Base-by-base conservation (phyloP, 129 eudicot genomes). In the Centrapalus pauciflorus region DNA sequence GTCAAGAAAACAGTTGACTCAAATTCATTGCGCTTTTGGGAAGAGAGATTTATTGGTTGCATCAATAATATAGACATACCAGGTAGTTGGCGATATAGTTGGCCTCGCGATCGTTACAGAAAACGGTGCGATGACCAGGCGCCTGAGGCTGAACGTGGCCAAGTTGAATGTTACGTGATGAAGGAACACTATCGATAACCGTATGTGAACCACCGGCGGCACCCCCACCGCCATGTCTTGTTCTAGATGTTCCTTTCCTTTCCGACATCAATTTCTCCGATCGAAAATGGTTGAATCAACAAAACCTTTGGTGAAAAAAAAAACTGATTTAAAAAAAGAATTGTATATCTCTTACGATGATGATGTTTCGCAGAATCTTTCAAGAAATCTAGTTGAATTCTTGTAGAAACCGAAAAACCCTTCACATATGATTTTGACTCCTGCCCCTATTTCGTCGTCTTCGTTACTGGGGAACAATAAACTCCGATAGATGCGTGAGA, bases 121-220 rank as follows among this genome's bases (percentile, higher is more conserved):
- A 89, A 35, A 94, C 83, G 56, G 97, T 89, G 13, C 99, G 95
- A 70, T 89, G 85, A 71, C 90, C 83, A 3, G 99, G 99, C 24
- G 99, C 95, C 80, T 94, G 99, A 14, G 97, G 99, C 55, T 85
- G 95, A 38, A 89, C 88, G 25, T 82, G 83, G 5, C 97, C 97
- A 0, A 92, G 80, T 27, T 76, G 84, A 49, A 88, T 83, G 32
- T 84, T 76, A 7, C 85, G 84, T 61, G 88, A 51, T 2, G 94
- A 35, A 0, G 89, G 54, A 25, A 32, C 5, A 24, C 70, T 65
- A 29, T 71, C 68, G 38, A 63, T 45, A 80, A 55, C 45, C 75
- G 64, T 61, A 26, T 55, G 62, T 46, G 67, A 61, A 23, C 72
- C 72, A 26, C 60, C 78, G 17, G 61, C 67, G 38, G 64, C 79